phyloP scores from a whole-genome alignment of 1,284 basidiomycete species.

The Moesziomyces sp. region DNA sequence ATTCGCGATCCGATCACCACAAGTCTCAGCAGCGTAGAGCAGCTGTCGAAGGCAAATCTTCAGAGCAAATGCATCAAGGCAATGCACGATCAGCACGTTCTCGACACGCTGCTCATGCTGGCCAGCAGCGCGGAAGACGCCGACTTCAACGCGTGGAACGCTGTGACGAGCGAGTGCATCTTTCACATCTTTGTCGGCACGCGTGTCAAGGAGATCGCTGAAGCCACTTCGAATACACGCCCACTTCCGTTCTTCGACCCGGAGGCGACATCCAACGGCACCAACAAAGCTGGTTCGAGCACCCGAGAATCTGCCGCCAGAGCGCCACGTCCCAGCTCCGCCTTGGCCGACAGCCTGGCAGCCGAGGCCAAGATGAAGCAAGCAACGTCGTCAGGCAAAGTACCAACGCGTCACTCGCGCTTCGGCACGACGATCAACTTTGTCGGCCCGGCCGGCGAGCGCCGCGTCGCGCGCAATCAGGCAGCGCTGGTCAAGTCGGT shows the following conservation, averaged over 20 bases:
- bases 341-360: slow-evolving; percentile 48
- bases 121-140: slow-evolving; percentile 60
- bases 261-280: not conserved
- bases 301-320: slow-evolving; percentile 4
- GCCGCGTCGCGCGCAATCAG: slow-evolving; percentile 54
- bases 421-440: slow-evolving; percentile 66
- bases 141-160: slow-evolving; percentile 61
- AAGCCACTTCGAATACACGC: slow-evolving; percentile 4
- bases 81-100: slow-evolving; percentile 55
- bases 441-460: slow-evolving; percentile 54
- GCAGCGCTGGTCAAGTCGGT: slow-evolving; percentile 55
- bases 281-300: not conserved
- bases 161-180: slow-evolving; percentile 61
- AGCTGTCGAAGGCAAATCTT: slow-evolving; percentile 56
- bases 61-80: slow-evolving; percentile 60
- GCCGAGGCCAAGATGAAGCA: slow-evolving; percentile 53
- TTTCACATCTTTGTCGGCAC: slow-evolving; percentile 64
- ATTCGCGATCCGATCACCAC: slow-evolving; percentile 62
- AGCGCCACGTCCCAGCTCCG: slow-evolving; percentile 11
- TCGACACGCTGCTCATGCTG: slow-evolving; percentile 64
- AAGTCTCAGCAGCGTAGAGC: slow-evolving; percentile 50
- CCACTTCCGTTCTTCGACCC: not conserved
- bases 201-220: slow-evolving; percentile 39
- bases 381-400: slow-evolving; percentile 17
- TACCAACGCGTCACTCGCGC: slow-evolving; percentile 60